Evolutionary conservation across 805 yeast species (phyloP).

Genomic region (Monosporozyma aquatica): DNA sequence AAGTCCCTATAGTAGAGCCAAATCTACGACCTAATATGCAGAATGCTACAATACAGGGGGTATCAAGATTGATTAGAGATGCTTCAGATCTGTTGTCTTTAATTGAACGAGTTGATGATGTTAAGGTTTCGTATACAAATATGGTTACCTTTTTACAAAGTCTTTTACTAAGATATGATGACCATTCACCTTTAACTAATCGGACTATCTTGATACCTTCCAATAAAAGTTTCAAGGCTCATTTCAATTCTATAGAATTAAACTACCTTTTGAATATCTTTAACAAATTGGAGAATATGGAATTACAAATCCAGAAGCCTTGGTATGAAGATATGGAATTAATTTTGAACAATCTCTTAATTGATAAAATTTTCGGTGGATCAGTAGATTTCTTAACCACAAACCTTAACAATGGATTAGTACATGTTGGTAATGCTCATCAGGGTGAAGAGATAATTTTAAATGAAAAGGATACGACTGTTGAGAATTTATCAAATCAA

Average conservation of each 20-base stretch:
- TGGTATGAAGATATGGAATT: slow-evolving; percentile 18
- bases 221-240: slow-evolving; percentile 31
- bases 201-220: slow-evolving; percentile 40
- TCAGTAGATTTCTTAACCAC: slow-evolving; percentile 7
- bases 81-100: slow-evolving; percentile 32
- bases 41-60: slow-evolving; percentile 59
- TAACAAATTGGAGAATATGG: slow-evolving; percentile 7
- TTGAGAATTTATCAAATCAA: slow-evolving; percentile 29
- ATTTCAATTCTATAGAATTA: slow-evolving; percentile 36
- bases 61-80: slow-evolving; percentile 27
- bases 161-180: background rate
- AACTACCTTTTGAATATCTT: slow-evolving; percentile 33
- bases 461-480: slow-evolving; percentile 30
- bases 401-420: background rate
- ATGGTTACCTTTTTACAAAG: background rate
- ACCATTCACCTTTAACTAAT: slow-evolving; percentile 12
- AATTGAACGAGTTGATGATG: background rate
- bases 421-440: slow-evolving; percentile 19
- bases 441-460: slow-evolving; percentile 32
- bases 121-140: background rate
- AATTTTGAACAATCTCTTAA: slow-evolving; percentile 26
- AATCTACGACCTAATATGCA: slow-evolving; percentile 54
- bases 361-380: slow-evolving; percentile 42
- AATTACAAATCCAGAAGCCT: slow-evolving; percentile 6
- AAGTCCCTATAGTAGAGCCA: slow-evolving; percentile 39